phyloP scores from a whole-genome alignment of 805 yeast species.

The Zygosaccharomyces bisporus region DNA sequence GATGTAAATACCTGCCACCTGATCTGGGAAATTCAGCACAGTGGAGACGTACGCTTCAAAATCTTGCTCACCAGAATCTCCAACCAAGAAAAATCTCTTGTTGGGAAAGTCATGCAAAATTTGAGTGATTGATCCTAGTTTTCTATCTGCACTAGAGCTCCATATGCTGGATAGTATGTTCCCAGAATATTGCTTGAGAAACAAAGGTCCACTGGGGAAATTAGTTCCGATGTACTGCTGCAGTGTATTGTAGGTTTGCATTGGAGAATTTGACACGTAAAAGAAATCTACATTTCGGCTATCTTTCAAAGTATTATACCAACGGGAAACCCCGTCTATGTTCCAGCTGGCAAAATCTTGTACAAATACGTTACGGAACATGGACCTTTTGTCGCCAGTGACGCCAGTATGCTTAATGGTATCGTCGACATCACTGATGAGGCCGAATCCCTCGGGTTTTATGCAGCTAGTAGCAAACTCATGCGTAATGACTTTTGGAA shows the following conservation, averaged over 20 bases:
- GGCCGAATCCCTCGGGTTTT: conserved; percentile 50
- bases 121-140: conserved; percentile 58
- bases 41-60: conserved; percentile 82
- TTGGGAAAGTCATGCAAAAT: conserved; percentile 70
- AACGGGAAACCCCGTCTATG: conserved; percentile 67
- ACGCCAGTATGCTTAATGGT: conserved; percentile 91
- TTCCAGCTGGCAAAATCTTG: conserved; percentile 63
- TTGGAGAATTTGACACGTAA: conserved; percentile 94
- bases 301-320: conserved; percentile 56
- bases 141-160: conserved; percentile 84
- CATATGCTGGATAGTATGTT: conserved; percentile 73
- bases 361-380: conserved; percentile 73
- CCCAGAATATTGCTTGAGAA: conserved; percentile 82
- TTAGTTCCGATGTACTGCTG: conserved; percentile 32
- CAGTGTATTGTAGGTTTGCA: conserved; percentile 69
- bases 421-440: conserved; percentile 92
- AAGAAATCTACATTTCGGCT: conserved; percentile 58
- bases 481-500: conserved; percentile 14
- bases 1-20: conserved; percentile 71
- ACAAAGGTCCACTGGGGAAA: conserved; percentile 79
- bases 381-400: conserved; percentile 76
- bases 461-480: conserved; percentile 20
- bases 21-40: conserved; percentile 57
- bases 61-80: conserved; percentile 96
- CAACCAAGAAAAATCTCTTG: conserved; percentile 77